Evolutionary conservation across 148 eudicot genomes (phyloP).

Genomic region (Nepenthes mirabilis): DNA sequence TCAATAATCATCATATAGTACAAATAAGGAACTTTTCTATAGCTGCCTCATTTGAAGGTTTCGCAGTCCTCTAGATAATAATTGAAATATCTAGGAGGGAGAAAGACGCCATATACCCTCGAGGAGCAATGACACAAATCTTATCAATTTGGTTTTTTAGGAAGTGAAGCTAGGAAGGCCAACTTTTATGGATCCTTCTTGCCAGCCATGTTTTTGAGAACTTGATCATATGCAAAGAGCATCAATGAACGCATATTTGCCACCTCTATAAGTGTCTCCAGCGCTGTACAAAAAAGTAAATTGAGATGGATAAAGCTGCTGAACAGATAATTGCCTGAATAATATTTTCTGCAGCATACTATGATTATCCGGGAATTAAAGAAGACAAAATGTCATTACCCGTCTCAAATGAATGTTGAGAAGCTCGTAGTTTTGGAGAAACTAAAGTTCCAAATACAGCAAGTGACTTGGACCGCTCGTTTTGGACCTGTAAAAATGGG

Average conservation of each 20-base stretch:
- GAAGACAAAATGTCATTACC: conserved; percentile 27
- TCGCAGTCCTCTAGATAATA: too few relatives aligned
- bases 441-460: conserved; percentile 77
- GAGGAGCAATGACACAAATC: too few relatives aligned
- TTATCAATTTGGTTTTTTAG: background rate
- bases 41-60: too few relatives aligned
- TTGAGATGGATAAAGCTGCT: background rate
- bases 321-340: background rate
- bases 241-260: conserved; percentile 65
- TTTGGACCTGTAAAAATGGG: conserved; percentile 33
- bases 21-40: too few relatives aligned
- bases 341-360: background rate
- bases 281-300: conserved; percentile 34
- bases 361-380: background rate
- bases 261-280: conserved; percentile 63
- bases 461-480: conserved; percentile 58
- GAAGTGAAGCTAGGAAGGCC: too few relatives aligned
- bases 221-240: conserved; percentile 41
- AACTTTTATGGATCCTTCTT: background rate
- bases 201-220: conserved; percentile 20
- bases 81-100: too few relatives aligned
- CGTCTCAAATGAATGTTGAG: conserved; percentile 83
- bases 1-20: too few relatives aligned
- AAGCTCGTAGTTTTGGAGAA: conserved; percentile 76
- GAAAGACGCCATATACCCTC: too few relatives aligned